Conservation (phyloP, 2,329 filamentous ascomycete species). For the Sporothrix mexicana region DNA sequence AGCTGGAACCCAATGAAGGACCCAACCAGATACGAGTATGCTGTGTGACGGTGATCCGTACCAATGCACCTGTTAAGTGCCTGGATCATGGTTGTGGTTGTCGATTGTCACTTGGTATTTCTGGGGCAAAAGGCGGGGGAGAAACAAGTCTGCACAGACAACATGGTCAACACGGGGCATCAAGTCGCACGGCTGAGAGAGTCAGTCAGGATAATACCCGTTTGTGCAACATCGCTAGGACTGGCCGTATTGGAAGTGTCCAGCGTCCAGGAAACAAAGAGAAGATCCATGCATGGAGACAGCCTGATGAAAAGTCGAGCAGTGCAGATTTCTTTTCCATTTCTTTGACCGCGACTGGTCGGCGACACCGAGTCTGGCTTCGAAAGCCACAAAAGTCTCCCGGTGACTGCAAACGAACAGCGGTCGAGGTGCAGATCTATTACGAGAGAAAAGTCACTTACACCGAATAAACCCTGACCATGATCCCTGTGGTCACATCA, state of each 20-base stretch:
- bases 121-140: conserved; percentile 6
- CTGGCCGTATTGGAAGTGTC: background rate
- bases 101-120: background rate
- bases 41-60: conserved; percentile 1
- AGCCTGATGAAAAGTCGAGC: no score
- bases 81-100: background rate
- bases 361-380: background rate
- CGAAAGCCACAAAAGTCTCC: background rate
- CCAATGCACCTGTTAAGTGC: background rate
- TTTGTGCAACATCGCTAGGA: conserved; percentile 5
- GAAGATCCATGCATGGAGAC: no score
- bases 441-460: background rate
- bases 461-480: background rate
- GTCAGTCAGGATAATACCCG: background rate
- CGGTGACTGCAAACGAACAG: conserved; percentile 10
- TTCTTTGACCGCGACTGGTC: background rate
- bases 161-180: no score
- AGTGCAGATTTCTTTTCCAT: background rate
- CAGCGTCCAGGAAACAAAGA: background rate
- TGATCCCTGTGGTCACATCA: conserved; percentile 1
- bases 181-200: conserved; percentile 4
- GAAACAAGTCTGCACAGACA: background rate
- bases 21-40: conserved; percentile 14
- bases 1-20: background rate
- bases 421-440: conserved; percentile 12